Conservation (phyloP, 305 asterid genomes). For the Plantago lanceolata region DNA sequence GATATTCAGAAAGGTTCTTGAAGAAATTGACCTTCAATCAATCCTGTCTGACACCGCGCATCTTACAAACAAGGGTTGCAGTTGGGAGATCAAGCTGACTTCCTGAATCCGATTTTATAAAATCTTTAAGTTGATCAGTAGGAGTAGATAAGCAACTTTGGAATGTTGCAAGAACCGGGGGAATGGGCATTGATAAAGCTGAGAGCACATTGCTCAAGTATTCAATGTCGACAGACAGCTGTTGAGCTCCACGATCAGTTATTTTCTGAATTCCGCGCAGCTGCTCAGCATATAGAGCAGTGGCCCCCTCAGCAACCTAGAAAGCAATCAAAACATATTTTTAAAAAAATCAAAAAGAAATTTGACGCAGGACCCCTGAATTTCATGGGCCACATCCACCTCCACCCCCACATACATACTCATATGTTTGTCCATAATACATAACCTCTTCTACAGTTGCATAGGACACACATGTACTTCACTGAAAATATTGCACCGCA, state of each 20-base stretch:
- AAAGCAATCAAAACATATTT: constrained; percentile 2
- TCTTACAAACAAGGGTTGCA: constrained; percentile 80
- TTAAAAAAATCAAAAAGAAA: neutral
- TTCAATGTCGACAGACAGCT: constrained; percentile 86
- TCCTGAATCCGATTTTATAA: constrained; percentile 58
- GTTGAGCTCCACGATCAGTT: constrained; percentile 93
- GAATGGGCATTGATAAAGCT: constrained; percentile 83
- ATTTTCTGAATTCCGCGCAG: constrained; percentile 82
- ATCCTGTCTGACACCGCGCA: constrained; percentile 68
- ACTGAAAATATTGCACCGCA: no score
- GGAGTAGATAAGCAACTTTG: constrained; percentile 72
- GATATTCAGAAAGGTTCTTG: neutral
- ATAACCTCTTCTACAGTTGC: neutral
- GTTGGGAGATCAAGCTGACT: constrained; percentile 80
- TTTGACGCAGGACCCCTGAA: neutral
- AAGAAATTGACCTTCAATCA: constrained; percentile 11
- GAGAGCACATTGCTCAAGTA: constrained; percentile 86
- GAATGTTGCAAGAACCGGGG: constrained; percentile 74
- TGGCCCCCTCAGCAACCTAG: constrained; percentile 97
- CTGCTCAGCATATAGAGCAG: constrained; percentile 78
- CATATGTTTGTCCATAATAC: no score
- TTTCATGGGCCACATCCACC: no score
- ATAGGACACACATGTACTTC: neutral
- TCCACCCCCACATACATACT: no score
- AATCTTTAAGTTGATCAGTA: constrained; percentile 70